Conservation (phyloP, 2,329 filamentous ascomycete genomes). For the Trichoderma gracile region DNA sequence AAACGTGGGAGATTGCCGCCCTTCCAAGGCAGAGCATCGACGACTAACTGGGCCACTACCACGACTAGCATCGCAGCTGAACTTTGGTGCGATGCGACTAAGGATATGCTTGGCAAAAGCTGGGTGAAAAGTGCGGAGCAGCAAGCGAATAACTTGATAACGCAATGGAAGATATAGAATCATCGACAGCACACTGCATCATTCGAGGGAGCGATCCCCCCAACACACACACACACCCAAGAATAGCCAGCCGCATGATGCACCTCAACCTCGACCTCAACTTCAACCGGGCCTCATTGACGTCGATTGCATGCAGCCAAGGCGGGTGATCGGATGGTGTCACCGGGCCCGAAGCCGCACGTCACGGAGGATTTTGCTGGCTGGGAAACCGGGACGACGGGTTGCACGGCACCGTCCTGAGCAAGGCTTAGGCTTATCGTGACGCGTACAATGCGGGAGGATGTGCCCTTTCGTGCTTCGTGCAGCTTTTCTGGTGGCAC, state of each 20-base stretch:
- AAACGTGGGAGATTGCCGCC: not conserved
- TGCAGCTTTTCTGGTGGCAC: not conserved
- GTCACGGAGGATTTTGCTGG: not conserved
- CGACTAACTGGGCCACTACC: not conserved
- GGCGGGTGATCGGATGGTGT: slow-evolving; percentile 16
- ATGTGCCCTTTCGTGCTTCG: not conserved
- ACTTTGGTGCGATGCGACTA: not conserved
- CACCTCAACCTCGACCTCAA: not conserved
- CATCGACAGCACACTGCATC: not conserved
- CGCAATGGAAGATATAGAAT: too few relatives aligned
- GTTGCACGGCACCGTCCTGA: slow-evolving; percentile 9
- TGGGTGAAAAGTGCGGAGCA: not conserved
- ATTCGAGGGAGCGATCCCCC: not conserved
- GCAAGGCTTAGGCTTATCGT: slow-evolving; percentile 1
- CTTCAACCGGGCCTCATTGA: slow-evolving; percentile 10
- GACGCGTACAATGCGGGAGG: slow-evolving; percentile 10
- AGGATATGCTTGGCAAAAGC: not conserved
- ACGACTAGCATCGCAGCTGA: not conserved
- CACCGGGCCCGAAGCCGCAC: not conserved
- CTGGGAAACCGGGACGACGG: slow-evolving; percentile 1
- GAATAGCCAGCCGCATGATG: slow-evolving; percentile 10
- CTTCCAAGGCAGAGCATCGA: not conserved
- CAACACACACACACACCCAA: not conserved
- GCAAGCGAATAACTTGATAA: not conserved
- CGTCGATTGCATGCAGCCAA: slow-evolving; percentile 11